Conservation (phyloP, 257 asterid genomes). For the Nicotiana sylvestris region DNA sequence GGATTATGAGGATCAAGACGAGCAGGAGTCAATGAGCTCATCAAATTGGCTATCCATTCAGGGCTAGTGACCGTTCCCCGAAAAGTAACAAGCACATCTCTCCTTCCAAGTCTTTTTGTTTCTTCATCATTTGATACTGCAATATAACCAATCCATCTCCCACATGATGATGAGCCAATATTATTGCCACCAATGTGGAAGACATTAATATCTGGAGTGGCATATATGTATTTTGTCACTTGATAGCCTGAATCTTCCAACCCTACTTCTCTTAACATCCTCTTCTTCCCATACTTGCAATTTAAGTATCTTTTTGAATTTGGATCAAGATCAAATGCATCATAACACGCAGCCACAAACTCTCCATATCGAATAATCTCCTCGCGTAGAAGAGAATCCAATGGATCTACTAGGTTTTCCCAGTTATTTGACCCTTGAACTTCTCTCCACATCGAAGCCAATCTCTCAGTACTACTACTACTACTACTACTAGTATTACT, state of each 20-base stretch:
- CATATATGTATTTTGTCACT: constrained; percentile 57
- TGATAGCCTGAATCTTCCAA: constrained; percentile 41
- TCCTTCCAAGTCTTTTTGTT: constrained; percentile 34
- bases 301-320: constrained; percentile 49
- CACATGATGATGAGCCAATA: constrained; percentile 11
- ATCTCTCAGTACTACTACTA: constrained; percentile 6
- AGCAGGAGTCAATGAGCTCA: constrained; percentile 54
- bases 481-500: background rate
- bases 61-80: constrained; percentile 54
- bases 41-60: constrained; percentile 62
- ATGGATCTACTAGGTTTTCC: constrained; percentile 51
- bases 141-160: constrained; percentile 61
- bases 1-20: constrained; percentile 46
- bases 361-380: constrained; percentile 63
- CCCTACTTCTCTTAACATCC: constrained; percentile 40
- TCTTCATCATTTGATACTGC: constrained; percentile 38
- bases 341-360: constrained; percentile 56
- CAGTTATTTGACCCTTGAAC: constrained; percentile 53
- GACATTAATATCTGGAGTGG: constrained; percentile 37
- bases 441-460: constrained; percentile 46
- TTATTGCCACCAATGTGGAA: background rate
- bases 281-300: constrained; percentile 53
- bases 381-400: constrained; percentile 42
- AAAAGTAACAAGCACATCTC: constrained; percentile 54
- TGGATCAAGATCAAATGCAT: constrained; percentile 60